Base-by-base conservation (phyloP, 2,329 filamentous ascomycete genomes). In the Microsporum canis region DNA sequence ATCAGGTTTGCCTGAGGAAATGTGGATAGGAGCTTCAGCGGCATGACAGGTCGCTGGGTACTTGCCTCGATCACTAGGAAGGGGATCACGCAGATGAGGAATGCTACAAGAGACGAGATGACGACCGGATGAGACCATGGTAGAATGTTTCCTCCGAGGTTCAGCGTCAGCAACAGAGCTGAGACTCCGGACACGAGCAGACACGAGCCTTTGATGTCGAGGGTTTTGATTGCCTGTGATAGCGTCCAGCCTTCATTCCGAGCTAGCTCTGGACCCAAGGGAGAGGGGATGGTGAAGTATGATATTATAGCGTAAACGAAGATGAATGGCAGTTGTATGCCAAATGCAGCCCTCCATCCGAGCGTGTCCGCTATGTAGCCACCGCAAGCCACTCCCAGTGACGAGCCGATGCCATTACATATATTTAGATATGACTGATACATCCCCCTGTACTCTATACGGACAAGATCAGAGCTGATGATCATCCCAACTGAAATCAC, bases 401-500 rank as follows among this genome's bases (percentile, higher is more conserved):
- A 74, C n/a, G 72, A 68, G 12, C 73, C 75, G 12, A 68, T 64
- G 1, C 75, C 74, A 3, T 73, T 67, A 33, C 66, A 69, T 6
- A 76, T 65, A 31, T 77, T 77, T 58, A 76, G 68, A 57, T 75
- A 75, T 1, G 75, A 76, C 63, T 76, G 74, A 60, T 76, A 76
- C 56, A 75, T 67, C 1, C 73, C 74, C 31, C 75, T 71, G 60
- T 78, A 86, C 76, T 89, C 84, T 60, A 91, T 84, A 3, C 84
- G 86, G n/a, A 91, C 86, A 55, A 89, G 73, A 70, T 91, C 88
- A 66, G 85, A 87, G 10, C 70, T 72, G 1, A 76, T 67, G 66
- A 91, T 88, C 39, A 78, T 81, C 2, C 80, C 84, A 71, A 88
- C 74, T 0, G 85, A 82, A 69, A 88, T 80, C 53, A 87, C 81